These are phyloP conservation scores for Solioccasus polychromus DNA, from an alignment of 768 basidiomycete species.

Conservation along the genomic window DNA sequence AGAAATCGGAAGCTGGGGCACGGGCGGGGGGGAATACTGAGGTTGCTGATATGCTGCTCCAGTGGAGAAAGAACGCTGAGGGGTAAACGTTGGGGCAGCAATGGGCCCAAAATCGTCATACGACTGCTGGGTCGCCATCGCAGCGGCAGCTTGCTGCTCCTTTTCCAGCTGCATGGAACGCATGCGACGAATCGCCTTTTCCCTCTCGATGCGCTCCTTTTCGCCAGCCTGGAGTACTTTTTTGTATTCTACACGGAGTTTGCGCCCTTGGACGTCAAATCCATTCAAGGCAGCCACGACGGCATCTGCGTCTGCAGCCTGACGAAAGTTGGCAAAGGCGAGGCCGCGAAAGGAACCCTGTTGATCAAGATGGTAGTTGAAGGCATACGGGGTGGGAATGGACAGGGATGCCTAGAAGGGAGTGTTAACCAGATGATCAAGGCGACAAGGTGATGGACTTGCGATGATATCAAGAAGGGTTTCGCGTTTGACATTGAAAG, in stretches of 20 bases:
- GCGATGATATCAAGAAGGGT: conserved; percentile 96
- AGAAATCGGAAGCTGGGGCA: conserved; percentile 38
- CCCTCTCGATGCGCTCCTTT: conserved; percentile 97
- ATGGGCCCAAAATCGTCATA: conserved; percentile 78
- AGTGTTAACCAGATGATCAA: conserved; percentile 9
- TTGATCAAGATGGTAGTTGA: conserved; percentile 98
- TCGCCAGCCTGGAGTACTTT: conserved; percentile 99
- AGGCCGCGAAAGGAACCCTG: conserved; percentile 95
- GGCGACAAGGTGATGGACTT: conserved; percentile 32
- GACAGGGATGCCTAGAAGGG: conserved; percentile 72
- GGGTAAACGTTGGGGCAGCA: conserved; percentile 52
- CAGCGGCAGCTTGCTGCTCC: conserved; percentile 48
- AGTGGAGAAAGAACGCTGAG: conserved; percentile 73
- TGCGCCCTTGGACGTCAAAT: conserved; percentile 94
- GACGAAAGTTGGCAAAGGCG: conserved; percentile 97
- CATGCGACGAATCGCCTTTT: conserved; percentile 98
- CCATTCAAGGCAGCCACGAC: conserved; percentile 96
- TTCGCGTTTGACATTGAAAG: conserved; percentile 97
- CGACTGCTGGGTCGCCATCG: conserved; percentile 34
- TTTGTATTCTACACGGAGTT: conserved; percentile 98
- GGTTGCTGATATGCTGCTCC: conserved; percentile 55
- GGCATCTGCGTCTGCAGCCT: conserved; percentile 86
- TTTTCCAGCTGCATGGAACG: conserved; percentile 94
- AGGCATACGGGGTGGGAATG: conserved; percentile 97
- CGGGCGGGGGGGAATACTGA: conserved; percentile 64